Base-by-base conservation (phyloP, 2,329 filamentous ascomycete genomes). In the Calonectria ilicicola region DNA sequence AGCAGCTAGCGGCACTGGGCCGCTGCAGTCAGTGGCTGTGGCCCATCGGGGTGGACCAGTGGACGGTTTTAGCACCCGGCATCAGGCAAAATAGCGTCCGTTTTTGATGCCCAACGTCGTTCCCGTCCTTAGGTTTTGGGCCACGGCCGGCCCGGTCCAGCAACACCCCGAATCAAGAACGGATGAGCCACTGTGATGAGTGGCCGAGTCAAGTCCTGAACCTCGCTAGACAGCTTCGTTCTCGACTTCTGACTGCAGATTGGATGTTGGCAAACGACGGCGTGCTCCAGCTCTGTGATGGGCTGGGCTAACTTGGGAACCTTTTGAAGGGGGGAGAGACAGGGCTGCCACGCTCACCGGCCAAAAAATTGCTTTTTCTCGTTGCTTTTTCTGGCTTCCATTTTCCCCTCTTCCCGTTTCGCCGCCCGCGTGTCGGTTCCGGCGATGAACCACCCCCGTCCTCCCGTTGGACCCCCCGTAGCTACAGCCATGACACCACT, bases 41-140 rank as follows among this genome's bases (percentile, higher is more conserved):
- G 70, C 47, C 70, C 70, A 65, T 68, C 49, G 51, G 51, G 21
- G 67, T 73, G 70, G 67, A 66, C 71, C 72, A 77, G 74, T 60
- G 68, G 74, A 67, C 72, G 68, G 66, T 74, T 67, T 65, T 72
- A 73, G 69, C 65, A 69, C 49, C 66, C 60, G 65, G 72, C 65
- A 64, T 72, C 69, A 71, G 72, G 72, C 72, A 69, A 66, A 62
- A 62, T 78, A 79, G 78, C 78, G 76, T 78, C 72, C 72, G 75
- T 74, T 66, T 60, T 79, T 80, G 78, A 73, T 80, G 78, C 78
- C 78, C 78, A 80, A 80, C 77, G 71, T 71, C 56, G 60, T 64
- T 73, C 67, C 73, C 70, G 63, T 64, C 65, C 62, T 75, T 77
- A 66, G 75, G 75, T 72, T 74, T 75, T 68, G 72, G 71, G 69